Evolutionary conservation across 305 asterid genomes (phyloP).

Genomic region (Lippia alba): DNA sequence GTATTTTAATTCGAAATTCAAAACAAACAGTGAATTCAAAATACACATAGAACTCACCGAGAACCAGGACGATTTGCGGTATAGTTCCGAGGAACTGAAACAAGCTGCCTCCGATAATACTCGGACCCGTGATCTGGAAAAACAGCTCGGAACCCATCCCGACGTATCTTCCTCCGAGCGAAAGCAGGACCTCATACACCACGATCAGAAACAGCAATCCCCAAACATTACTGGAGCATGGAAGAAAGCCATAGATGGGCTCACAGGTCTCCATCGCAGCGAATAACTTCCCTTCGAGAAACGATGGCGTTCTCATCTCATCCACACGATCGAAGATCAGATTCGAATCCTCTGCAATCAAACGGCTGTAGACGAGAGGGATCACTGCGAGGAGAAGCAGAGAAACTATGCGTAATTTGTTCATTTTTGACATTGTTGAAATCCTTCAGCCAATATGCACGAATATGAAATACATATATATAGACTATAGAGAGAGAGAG

Average conservation of each 20-base stretch:
- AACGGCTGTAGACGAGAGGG: slow-evolving; percentile 37
- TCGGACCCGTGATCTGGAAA: slow-evolving; percentile 54
- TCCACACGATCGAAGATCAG: slow-evolving; percentile 25
- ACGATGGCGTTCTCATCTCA: not conserved
- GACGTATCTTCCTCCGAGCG: slow-evolving; percentile 47
- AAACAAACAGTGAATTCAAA: too few relatives aligned
- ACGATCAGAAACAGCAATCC: slow-evolving; percentile 63
- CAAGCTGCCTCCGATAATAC: slow-evolving; percentile 57
- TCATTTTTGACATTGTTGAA: slow-evolving; percentile 24
- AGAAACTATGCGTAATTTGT: not conserved
- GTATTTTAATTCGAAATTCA: too few relatives aligned
- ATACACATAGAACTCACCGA: slow-evolving; percentile 39
- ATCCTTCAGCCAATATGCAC: not conserved
- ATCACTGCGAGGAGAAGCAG: slow-evolving; percentile 34
- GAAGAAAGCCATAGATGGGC: slow-evolving; percentile 44
- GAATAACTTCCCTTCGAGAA: slow-evolving; percentile 37
- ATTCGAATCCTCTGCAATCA: slow-evolving; percentile 25
- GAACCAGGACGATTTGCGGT: slow-evolving; percentile 56
- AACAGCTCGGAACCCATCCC: slow-evolving; percentile 54
- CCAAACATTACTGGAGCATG: slow-evolving; percentile 54
- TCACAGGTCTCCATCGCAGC: slow-evolving; percentile 38
- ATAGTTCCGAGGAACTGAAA: slow-evolving; percentile 60
- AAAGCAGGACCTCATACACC: slow-evolving; percentile 52
- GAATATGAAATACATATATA: not conserved
- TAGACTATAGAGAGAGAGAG: not conserved